A percentile compares a stretch with the other conserved stretches of the same genome.
Conservation (phyloP, 2,329 filamentous ascomycete species). For the Diplodia seriata region DNA sequence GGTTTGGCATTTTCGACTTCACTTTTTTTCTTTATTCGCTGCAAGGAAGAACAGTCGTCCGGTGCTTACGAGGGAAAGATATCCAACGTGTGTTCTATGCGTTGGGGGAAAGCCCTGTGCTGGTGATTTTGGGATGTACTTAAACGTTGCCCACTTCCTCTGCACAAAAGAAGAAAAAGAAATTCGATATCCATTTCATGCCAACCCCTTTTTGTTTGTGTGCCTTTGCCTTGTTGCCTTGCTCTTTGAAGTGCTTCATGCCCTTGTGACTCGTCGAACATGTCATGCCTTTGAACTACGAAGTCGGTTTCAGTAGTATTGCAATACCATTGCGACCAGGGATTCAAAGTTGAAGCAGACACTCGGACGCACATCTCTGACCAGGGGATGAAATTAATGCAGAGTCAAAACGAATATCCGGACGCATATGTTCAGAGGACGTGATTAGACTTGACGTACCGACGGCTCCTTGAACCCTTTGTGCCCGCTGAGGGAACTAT, state of each 20-base stretch:
- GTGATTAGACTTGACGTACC: no score
- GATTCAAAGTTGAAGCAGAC: no score
- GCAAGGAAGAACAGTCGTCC: constrained; percentile 44
- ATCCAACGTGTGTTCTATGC: constrained; percentile 62
- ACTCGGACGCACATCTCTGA: no score
- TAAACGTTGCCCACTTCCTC: constrained; percentile 74
- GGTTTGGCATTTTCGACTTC: constrained; percentile 20
- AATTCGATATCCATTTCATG: constrained; percentile 27
- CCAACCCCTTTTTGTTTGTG: constrained; percentile 7
- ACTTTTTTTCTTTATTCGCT: constrained; percentile 8
- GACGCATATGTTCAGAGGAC: no score
- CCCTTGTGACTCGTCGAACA: background rate
- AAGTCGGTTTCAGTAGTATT: no score
- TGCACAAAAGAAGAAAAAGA: constrained; percentile 14
- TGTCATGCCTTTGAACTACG: no score
- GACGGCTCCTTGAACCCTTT: no score
- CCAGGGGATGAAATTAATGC: no score
- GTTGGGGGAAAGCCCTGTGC: constrained; percentile 98
- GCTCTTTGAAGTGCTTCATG: background rate
- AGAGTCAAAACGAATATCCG: no score
- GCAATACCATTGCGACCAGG: no score
- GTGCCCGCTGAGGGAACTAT: no score
- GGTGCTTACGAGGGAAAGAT: constrained; percentile 99
- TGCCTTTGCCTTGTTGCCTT: background rate
- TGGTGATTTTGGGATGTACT: constrained; percentile 80